phyloP scores from a whole-genome alignment of 768 basidiomycete species.

The Boletus tylopilopsis region DNA sequence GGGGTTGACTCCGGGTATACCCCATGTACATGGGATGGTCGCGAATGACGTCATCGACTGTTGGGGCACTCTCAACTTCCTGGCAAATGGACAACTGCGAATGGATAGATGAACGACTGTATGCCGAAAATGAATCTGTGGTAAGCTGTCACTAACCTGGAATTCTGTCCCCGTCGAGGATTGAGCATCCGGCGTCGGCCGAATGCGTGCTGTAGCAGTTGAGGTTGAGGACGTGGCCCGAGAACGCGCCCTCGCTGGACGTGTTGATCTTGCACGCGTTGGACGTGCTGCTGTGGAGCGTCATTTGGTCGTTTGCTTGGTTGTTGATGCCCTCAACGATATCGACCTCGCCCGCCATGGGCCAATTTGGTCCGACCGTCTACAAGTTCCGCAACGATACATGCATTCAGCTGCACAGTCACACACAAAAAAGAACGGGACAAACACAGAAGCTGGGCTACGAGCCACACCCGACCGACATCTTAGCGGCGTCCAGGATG shows the following conservation, averaged over 20 bases:
- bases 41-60: too few species aligned
- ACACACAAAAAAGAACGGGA: not conserved
- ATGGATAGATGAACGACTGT: too few species aligned
- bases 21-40: too few species aligned
- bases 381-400: constrained; percentile 2
- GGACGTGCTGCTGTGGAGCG: constrained; percentile 54
- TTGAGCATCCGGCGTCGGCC: constrained; percentile 49
- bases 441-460: constrained; percentile 57
- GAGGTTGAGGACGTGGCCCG: constrained; percentile 19
- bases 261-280: constrained; percentile 28
- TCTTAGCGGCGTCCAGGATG: constrained; percentile 63
- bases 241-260: constrained; percentile 14
- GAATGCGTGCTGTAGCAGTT: constrained; percentile 39
- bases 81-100: too few species aligned
- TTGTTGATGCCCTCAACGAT: constrained; percentile 70
- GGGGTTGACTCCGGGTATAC: too few species aligned
- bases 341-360: constrained; percentile 60
- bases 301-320: constrained; percentile 55
- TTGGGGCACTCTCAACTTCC: too few species aligned
- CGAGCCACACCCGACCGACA: constrained; percentile 66
- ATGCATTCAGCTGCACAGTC: not conserved
- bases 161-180: constrained; percentile 38
- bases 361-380: constrained; percentile 54
- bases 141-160: too few species aligned
- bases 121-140: too few species aligned